Base-by-base conservation (phyloP, 257 asterid genomes). In the Solanum piurae region DNA sequence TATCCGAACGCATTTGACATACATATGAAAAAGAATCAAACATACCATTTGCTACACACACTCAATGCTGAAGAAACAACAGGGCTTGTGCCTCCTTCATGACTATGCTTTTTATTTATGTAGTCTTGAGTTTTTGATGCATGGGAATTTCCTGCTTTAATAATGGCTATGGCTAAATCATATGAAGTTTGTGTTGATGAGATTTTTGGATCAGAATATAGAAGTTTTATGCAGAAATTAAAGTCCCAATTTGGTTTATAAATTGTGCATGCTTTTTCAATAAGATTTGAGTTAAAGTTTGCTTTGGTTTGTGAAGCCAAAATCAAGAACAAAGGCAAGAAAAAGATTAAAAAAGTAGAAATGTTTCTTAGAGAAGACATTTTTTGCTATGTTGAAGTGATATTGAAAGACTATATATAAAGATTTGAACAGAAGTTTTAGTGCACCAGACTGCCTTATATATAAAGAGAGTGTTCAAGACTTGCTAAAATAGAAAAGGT, bases 41-140 rank as follows among this genome's bases (percentile, higher is more conserved):
- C 25, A 7, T 72, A 72, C 79, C 79, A 72, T 72, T 72, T 72
- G 79, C 79, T 33, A 72, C 79, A 71, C n/a, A 71, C 79, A 71
- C 14, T 71, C 7, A 71, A 71, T 71, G 79, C 79, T 71, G 79
- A 71, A 72, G 79, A 72, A 72, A 72, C 44, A 33, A 33, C 8
- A 33, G 25, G 13, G 12, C n/a, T 72, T 33, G 44, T 33, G 27
- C 7, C 44, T 16, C 42, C 7, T 72, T 72, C 72, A 64, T 64
- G 25, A 18, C 44, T 72, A 18, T 16, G 44, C 27, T 72, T 72
- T 33, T 33, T 9, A 31, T 31, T 72, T 33, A 72, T 72, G 25
- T 72, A 33, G 21, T 72, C 44, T 72, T 72, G 79, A 72, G 42
- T 72, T 72, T 72, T 10, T 72, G 79, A 72, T 33, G 44, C 79